A percentile compares a stretch with the other conserved stretches of the same genome.
Conservation (phyloP, 2,329 filamentous ascomycete genomes). For the Aquanectria penicillioides region DNA sequence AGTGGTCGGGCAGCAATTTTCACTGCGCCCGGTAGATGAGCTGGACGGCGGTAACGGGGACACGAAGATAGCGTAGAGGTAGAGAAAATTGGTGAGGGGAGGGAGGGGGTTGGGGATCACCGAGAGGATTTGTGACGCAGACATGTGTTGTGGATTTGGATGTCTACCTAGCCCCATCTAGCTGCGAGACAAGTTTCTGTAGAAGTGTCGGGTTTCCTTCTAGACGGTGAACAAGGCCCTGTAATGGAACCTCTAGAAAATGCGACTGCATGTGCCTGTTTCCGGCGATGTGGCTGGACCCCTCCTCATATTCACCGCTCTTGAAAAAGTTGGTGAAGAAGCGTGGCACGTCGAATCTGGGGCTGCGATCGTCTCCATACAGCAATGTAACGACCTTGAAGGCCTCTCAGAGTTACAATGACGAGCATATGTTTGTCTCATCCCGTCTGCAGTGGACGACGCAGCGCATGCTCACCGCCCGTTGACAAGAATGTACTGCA, state of each 20-base stretch:
- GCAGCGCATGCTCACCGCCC: slow-evolving; percentile 16
- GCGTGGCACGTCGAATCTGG: neutral
- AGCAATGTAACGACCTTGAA: neutral
- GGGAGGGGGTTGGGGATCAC: neutral
- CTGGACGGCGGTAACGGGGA: neutral
- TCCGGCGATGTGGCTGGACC: neutral
- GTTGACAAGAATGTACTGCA: neutral
- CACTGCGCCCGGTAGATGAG: neutral
- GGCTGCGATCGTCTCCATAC: slow-evolving; percentile 8
- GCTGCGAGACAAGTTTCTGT: neutral
- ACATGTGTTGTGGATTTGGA: neutral
- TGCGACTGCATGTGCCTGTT: neutral
- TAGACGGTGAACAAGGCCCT: neutral
- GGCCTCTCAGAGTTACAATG: slow-evolving; percentile 10
- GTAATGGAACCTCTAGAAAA: neutral
- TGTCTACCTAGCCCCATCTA: no score
- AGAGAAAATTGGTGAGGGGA: neutral
- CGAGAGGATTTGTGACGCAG: slow-evolving; percentile 3
- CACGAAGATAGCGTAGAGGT: neutral
- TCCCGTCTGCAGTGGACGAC: slow-evolving; percentile 8
- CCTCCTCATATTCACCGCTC: slow-evolving; percentile 20
- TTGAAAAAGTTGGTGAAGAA: neutral
- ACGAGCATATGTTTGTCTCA: slow-evolving; percentile 17
- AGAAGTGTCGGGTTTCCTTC: neutral
- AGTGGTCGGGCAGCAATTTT: slow-evolving; percentile 16